Conservation (phyloP, 345 rosid species). For the Erysimum cheiranthoides region DNA sequence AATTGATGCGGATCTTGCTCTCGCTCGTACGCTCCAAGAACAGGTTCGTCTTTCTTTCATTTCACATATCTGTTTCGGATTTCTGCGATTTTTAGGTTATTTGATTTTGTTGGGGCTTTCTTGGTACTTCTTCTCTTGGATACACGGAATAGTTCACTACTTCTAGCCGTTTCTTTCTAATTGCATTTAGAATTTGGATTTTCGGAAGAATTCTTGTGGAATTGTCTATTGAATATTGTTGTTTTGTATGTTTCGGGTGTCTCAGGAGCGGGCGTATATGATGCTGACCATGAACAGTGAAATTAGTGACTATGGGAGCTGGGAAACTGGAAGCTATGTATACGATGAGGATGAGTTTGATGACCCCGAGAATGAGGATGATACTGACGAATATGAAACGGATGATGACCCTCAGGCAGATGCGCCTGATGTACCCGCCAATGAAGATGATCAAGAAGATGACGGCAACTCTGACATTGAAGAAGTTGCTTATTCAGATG, state of each 20-base stretch:
- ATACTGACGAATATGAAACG: constrained; percentile 48
- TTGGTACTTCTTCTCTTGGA: constrained; percentile 4
- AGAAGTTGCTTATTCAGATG: constrained; percentile 64
- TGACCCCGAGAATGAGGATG: constrained; percentile 65
- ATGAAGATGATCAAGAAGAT: constrained; percentile 50
- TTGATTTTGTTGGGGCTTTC: constrained; percentile 6
- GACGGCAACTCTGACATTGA: constrained; percentile 53
- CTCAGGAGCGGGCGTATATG: constrained; percentile 89
- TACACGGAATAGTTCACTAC: not conserved
- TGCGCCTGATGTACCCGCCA: constrained; percentile 64
- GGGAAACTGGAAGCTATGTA: constrained; percentile 76
- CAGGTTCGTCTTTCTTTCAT: constrained; percentile 53
- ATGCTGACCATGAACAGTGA: constrained; percentile 76
- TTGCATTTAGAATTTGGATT: constrained; percentile 16
- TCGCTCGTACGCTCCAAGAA: constrained; percentile 89
- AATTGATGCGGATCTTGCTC: constrained; percentile 94
- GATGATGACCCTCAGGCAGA: constrained; percentile 60
- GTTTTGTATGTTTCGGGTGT: constrained; percentile 24
- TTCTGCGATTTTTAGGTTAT: constrained; percentile 21
- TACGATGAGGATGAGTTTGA: constrained; percentile 74
- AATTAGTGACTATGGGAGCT: constrained; percentile 79
- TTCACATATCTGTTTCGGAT: constrained; percentile 2
- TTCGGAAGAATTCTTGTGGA: not conserved
- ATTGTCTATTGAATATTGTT: constrained; percentile 19
- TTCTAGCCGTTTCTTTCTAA: not conserved